These are phyloP conservation scores for Hortaea werneckii DNA, from an alignment of 2,329 filamentous ascomycete genomes.

Conservation along the genomic window DNA sequence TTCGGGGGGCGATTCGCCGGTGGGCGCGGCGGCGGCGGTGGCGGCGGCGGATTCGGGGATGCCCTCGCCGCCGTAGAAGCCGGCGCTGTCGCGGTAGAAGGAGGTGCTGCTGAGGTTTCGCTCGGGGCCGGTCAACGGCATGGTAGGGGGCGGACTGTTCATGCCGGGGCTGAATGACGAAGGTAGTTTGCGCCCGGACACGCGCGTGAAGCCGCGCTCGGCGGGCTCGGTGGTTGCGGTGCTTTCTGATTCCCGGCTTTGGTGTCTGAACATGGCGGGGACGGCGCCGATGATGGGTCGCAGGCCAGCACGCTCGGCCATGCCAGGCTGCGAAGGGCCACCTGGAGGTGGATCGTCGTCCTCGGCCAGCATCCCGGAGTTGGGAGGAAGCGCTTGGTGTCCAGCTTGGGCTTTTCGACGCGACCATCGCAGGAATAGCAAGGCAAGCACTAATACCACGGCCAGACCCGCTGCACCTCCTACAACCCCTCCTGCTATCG, in stretches of 20 bases:
- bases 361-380: slow-evolving; percentile 5
- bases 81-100: slow-evolving; percentile 36
- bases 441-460: slow-evolving; percentile 39
- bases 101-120: slow-evolving; percentile 26
- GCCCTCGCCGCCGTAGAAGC: slow-evolving; percentile 31
- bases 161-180: slow-evolving; percentile 40
- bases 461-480: slow-evolving; percentile 50
- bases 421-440: slow-evolving; percentile 45
- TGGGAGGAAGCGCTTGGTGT: slow-evolving; percentile 18
- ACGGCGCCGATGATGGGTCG: slow-evolving; percentile 28
- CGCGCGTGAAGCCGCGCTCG: slow-evolving; percentile 37
- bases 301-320: slow-evolving; percentile 31
- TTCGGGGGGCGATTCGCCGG: slow-evolving; percentile 9
- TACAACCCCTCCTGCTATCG: slow-evolving; percentile 53
- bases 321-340: slow-evolving; percentile 20
- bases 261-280: slow-evolving; percentile 27
- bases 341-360: neutral
- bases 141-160: slow-evolving; percentile 21
- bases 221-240: slow-evolving; percentile 11
- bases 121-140: slow-evolving; percentile 13
- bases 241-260: slow-evolving; percentile 17
- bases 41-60: slow-evolving; percentile 1
- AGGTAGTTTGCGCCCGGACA: slow-evolving; percentile 40
- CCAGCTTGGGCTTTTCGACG: slow-evolving; percentile 23
- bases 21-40: neutral